Percentiles rank a stretch among this genome's conserved stretches.
These are phyloP conservation scores for Yamadazyma membranifaciens DNA, from an alignment of 1,139 yeast species.

Conservation along the genomic window DNA sequence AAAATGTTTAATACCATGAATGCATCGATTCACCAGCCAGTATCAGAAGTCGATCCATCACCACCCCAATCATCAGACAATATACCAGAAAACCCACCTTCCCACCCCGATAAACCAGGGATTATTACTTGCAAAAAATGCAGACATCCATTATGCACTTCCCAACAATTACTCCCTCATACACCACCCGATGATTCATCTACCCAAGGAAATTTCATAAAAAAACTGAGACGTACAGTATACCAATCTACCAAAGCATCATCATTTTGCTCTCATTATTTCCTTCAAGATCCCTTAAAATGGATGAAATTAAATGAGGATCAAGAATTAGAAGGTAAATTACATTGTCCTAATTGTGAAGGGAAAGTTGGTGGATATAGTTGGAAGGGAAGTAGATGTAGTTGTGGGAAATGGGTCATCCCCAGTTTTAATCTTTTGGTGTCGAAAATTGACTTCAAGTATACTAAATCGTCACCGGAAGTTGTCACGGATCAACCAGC, in stretches of 20 bases:
- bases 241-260: slow-evolving; percentile 54
- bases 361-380: slow-evolving; percentile 86
- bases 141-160: slow-evolving; percentile 54
- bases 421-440: slow-evolving; percentile 86
- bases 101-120: slow-evolving; percentile 4
- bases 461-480: too few relatives aligned
- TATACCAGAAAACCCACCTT: neutral
- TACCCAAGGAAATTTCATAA: slow-evolving; percentile 60
- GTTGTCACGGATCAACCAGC: too few relatives aligned
- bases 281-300: slow-evolving; percentile 75
- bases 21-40: too few relatives aligned
- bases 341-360: slow-evolving; percentile 72
- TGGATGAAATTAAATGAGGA: slow-evolving; percentile 90
- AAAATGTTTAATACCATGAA: slow-evolving; percentile 4
- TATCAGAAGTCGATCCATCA: too few relatives aligned
- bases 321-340: slow-evolving; percentile 78
- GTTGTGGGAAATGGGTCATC: slow-evolving; percentile 94
- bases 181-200: slow-evolving; percentile 59
- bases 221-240: slow-evolving; percentile 56
- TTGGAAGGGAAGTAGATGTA: slow-evolving; percentile 94
- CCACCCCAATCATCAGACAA: too few relatives aligned
- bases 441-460: slow-evolving; percentile 66
- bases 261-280: slow-evolving; percentile 70
- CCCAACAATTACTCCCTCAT: slow-evolving; percentile 55
- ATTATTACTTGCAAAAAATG: slow-evolving; percentile 66